phyloP scores from a whole-genome alignment of 768 basidiomycete genomes.

The Lactarius hengduanensis region DNA sequence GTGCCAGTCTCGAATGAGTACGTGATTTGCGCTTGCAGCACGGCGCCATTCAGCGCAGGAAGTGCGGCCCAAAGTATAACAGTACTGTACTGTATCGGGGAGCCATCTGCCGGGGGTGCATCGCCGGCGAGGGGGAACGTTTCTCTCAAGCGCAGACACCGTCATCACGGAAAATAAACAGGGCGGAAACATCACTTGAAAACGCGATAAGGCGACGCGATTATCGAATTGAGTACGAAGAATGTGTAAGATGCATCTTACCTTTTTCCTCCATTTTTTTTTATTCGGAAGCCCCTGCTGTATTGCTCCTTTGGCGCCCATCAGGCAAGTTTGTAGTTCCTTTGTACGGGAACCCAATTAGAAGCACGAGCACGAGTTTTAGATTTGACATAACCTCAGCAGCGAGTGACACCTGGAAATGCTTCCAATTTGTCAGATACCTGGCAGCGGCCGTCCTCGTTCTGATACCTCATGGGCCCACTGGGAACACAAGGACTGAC shows the following conservation, averaged over 20 bases:
- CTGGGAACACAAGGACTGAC: neutral
- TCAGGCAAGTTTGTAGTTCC: neutral
- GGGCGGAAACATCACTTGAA: conserved; percentile 1
- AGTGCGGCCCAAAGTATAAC: conserved; percentile 15
- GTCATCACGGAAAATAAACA: neutral
- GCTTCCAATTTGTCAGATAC: neutral
- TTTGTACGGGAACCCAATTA: neutral
- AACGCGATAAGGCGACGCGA: neutral
- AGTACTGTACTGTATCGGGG: neutral
- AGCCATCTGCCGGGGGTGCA: conserved; percentile 12
- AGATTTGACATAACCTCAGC: neutral
- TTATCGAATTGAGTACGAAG: conserved; percentile 2
- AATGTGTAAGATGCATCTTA: neutral
- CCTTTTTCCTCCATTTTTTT: neutral
- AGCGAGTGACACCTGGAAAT: neutral
- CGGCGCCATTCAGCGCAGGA: conserved; percentile 4
- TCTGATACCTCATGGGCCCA: neutral
- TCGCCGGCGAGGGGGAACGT: neutral
- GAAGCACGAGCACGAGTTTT: neutral
- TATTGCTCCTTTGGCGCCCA: neutral
- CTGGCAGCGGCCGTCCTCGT: neutral
- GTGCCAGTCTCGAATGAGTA: conserved; percentile 7
- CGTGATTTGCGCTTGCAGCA: conserved; percentile 3
- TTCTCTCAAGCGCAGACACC: too few relatives aligned
- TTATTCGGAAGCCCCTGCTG: neutral